These are phyloP conservation scores for Talaromyces borbonicus DNA, from an alignment of 495 filamentous ascomycete species.

Conservation along the genomic window DNA sequence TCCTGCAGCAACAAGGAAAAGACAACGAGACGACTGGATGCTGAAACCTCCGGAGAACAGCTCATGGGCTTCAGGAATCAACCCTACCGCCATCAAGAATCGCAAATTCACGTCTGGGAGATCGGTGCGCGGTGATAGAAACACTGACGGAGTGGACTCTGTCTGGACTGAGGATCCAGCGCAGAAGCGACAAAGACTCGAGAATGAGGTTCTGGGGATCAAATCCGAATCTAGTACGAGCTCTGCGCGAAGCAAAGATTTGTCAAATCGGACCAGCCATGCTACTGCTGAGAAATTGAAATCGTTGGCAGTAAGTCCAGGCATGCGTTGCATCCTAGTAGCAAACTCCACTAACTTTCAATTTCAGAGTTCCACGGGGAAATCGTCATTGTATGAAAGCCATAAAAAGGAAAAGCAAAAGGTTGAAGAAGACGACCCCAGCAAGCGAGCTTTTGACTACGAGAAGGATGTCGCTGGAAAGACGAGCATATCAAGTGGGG, in stretches of 20 bases:
- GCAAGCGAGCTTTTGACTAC: constrained; percentile 74
- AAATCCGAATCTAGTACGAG: constrained; percentile 11
- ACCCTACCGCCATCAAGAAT: constrained; percentile 73
- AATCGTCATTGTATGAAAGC: constrained; percentile 54
- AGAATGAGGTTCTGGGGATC: constrained; percentile 79
- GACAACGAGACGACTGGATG: constrained; percentile 88
- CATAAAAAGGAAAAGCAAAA: constrained; percentile 36
- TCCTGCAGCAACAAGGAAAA: constrained; percentile 28
- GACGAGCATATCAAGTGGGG: constrained; percentile 57
- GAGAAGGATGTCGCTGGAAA: constrained; percentile 90
- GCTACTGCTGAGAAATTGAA: constrained; percentile 43
- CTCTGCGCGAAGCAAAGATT: constrained; percentile 9
- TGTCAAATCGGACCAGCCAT: constrained; percentile 21
- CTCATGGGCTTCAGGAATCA: constrained; percentile 55
- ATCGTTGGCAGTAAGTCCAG: constrained; percentile 45
- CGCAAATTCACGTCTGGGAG: constrained; percentile 79
- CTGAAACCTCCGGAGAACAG: constrained; percentile 63
- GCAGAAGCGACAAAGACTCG: constrained; percentile 69
- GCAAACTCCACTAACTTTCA: not conserved
- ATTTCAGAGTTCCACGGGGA: constrained; percentile 47
- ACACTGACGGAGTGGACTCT: constrained; percentile 34
- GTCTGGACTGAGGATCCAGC: constrained; percentile 92
- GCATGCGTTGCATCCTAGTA: not conserved
- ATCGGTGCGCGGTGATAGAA: constrained; percentile 37
- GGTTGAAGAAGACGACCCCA: constrained; percentile 83